Conservation (phyloP, 306 rosid species). For the Vicia faba region DNA sequence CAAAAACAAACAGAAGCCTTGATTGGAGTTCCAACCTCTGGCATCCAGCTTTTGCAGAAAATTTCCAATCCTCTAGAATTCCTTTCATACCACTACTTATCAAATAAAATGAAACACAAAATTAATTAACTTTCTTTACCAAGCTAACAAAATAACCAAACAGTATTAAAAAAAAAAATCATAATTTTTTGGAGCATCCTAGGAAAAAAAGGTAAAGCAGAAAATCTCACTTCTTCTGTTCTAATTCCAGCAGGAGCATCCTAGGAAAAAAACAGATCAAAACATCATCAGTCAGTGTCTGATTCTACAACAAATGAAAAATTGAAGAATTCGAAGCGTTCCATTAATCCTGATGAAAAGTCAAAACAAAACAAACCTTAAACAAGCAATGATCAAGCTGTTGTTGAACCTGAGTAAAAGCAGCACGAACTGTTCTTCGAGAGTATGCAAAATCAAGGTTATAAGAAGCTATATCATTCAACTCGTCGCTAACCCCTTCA, state of each 20-base stretch:
- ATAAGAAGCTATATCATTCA: conserved; percentile 56
- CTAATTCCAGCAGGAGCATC: conserved; percentile 80
- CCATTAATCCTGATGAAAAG: conserved; percentile 9
- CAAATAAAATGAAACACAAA: conserved; percentile 4
- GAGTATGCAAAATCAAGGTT: conserved; percentile 68
- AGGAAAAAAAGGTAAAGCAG: conserved; percentile 20
- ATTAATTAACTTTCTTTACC: not conserved
- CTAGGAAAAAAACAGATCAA: conserved; percentile 40
- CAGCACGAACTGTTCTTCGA: conserved; percentile 62
- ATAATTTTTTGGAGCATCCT: not conserved
- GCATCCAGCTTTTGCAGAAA: conserved; percentile 84
- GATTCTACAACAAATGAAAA: conserved; percentile 13
- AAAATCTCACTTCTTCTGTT: conserved; percentile 76
- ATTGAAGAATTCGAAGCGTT: not conserved
- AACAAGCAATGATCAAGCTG: conserved; percentile 73
- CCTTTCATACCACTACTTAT: conserved; percentile 71
- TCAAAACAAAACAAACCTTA: conserved; percentile 49
- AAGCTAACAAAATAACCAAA: not conserved
- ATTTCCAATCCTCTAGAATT: conserved; percentile 73
- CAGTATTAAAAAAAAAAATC: too few relatives aligned
- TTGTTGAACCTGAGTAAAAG: conserved; percentile 58
- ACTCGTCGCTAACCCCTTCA: conserved; percentile 57
- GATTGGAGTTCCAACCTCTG: conserved; percentile 49
- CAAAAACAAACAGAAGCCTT: conserved; percentile 77
- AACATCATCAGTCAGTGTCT: conserved; percentile 36